Percentiles rank a stretch among this genome's conserved stretches.
phyloP scores from a whole-genome alignment of 441 rosid species.

The Kokia cookei region DNA sequence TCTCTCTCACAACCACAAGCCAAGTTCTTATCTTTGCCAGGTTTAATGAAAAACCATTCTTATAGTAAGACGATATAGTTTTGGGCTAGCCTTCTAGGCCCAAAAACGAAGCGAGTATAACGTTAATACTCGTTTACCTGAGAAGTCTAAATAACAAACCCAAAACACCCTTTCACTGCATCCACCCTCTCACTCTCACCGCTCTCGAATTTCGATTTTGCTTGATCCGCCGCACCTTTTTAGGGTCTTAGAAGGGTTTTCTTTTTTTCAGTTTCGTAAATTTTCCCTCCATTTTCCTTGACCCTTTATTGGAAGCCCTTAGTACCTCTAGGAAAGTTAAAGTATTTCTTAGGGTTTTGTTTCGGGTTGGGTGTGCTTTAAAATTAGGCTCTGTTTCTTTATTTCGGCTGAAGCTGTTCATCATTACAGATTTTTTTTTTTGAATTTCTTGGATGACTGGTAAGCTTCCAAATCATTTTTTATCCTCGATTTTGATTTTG shows the following conservation, averaged over 20 bases:
- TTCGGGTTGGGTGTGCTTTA: background rate
- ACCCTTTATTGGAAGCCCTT: background rate
- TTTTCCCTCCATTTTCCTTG: constrained; percentile 11
- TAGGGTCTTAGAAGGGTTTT: constrained; percentile 9
- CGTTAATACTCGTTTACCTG: background rate
- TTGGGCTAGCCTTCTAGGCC: constrained; percentile 9
- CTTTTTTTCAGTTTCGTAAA: constrained; percentile 3
- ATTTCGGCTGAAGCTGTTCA: background rate
- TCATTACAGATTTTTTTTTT: background rate
- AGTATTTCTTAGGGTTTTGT: background rate
- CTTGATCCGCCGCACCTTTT: constrained; percentile 3
- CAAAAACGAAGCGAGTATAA: background rate
- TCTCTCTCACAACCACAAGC: background rate
- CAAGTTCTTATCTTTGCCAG: background rate
- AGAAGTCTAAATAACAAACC: constrained; percentile 15
- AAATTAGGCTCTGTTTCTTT: background rate
- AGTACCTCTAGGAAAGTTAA: background rate
- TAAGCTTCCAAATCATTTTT: background rate
- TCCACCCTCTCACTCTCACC: background rate
- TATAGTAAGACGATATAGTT: background rate
- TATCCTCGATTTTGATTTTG: background rate
- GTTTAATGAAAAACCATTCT: background rate
- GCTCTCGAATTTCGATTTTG: constrained; percentile 1
- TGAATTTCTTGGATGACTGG: constrained; percentile 8
- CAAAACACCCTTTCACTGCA: background rate